Evolutionary conservation across 1,284 basidiomycete genomes (phyloP).

Genomic region (Ustilago shanxiensis): DNA sequence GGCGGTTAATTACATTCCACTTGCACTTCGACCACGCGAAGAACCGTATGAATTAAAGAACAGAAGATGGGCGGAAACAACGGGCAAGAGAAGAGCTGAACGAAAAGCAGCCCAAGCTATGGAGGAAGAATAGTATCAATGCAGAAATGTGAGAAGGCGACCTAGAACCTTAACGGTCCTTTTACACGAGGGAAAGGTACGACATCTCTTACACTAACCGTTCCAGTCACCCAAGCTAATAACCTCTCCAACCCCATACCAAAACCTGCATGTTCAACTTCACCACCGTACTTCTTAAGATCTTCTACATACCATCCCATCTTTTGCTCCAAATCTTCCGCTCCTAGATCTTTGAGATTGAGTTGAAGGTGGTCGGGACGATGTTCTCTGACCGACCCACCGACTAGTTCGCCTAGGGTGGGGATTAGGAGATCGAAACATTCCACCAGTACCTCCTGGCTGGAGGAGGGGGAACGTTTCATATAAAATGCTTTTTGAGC

Average conservation of each 20-base stretch:
- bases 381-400: slow-evolving; percentile 91
- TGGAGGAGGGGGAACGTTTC: slow-evolving; percentile 72
- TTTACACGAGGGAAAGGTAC: slow-evolving; percentile 60
- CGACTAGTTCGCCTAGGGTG: slow-evolving; percentile 86
- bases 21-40: slow-evolving; percentile 28
- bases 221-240: slow-evolving; percentile 61
- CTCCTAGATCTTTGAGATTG: slow-evolving; percentile 29
- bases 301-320: slow-evolving; percentile 63
- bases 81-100: slow-evolving; percentile 22
- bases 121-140: not conserved
- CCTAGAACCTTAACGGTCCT: slow-evolving; percentile 54
- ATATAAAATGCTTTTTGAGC: slow-evolving; percentile 95
- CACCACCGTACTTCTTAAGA: slow-evolving; percentile 59
- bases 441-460: slow-evolving; percentile 74
- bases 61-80: slow-evolving; percentile 36
- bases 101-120: slow-evolving; percentile 11
- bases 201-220: slow-evolving; percentile 64
- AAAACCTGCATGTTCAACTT: slow-evolving; percentile 64
- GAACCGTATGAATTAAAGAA: slow-evolving; percentile 42
- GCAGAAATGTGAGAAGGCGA: no score
- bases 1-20: slow-evolving; percentile 23
- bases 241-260: slow-evolving; percentile 67
- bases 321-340: not conserved
- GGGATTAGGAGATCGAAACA: slow-evolving; percentile 96
- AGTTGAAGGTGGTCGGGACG: slow-evolving; percentile 72